Conservation (phyloP, 306 rosid genomes). For the Elaeagnus macrophylla region DNA sequence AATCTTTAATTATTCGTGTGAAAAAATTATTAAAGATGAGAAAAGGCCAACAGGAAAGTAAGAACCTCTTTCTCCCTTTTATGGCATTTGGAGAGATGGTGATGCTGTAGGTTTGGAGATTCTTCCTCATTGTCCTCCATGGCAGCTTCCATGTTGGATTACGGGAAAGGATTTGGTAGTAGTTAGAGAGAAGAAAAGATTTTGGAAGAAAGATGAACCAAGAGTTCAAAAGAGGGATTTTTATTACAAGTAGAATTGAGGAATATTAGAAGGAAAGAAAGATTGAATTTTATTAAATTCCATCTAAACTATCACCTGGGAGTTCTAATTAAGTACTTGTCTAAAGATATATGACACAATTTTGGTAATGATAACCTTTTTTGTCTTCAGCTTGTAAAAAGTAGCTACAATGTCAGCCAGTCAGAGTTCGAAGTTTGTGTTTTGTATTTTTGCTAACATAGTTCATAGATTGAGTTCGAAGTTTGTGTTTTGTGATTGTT, state of each 20-base stretch:
- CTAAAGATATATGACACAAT: not conserved
- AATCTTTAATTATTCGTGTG: too few species aligned
- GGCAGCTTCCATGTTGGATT: too few species aligned
- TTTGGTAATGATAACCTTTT: too few species aligned
- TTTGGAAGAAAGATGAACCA: not conserved
- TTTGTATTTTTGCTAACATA: slow-evolving; percentile 6
- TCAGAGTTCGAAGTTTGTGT: not conserved
- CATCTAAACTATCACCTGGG: not conserved
- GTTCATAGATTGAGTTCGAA: slow-evolving; percentile 15
- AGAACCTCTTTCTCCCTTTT: too few species aligned
- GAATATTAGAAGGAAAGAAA: not conserved
- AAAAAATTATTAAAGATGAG: too few species aligned
- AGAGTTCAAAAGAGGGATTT: not conserved
- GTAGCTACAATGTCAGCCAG: not conserved
- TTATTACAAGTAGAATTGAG: not conserved
- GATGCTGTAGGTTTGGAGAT: too few species aligned
- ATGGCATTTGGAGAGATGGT: too few species aligned
- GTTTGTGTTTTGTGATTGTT: slow-evolving; percentile 6
- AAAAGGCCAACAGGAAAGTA: too few species aligned
- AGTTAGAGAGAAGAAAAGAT: too few species aligned
- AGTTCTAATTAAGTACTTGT: not conserved
- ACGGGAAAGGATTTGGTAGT: too few species aligned
- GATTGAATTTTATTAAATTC: not conserved
- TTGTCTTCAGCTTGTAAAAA: not conserved
- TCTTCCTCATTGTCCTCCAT: too few species aligned